A percentile compares a stretch with the other conserved stretches of the same genome.
Conservation (phyloP, 371 early-diverging fungal species). For the Batkoa obscura region DNA sequence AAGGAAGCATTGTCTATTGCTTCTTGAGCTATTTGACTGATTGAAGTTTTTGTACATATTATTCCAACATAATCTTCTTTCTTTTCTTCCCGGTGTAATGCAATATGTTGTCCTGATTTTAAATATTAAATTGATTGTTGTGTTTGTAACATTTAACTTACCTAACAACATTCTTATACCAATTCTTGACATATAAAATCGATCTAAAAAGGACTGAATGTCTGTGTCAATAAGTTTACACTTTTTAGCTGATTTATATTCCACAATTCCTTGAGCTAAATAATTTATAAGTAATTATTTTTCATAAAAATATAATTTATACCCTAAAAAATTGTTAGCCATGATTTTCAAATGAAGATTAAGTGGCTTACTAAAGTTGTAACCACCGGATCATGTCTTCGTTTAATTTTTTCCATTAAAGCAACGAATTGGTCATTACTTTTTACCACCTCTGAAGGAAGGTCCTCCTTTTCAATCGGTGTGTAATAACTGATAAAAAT, state of each 20-base stretch:
- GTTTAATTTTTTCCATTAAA: constrained; percentile 74
- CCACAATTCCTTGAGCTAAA: constrained; percentile 76
- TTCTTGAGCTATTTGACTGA: constrained; percentile 57
- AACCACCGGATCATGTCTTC: constrained; percentile 84
- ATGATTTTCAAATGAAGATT: background rate
- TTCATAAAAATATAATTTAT: background rate
- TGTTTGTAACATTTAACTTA: constrained; percentile 10
- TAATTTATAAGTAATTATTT: background rate
- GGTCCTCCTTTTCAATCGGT: constrained; percentile 28
- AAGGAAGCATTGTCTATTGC: constrained; percentile 82
- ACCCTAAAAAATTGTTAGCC: background rate
- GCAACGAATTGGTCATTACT: constrained; percentile 70
- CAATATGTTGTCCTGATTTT: constrained; percentile 46
- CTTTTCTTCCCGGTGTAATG: constrained; percentile 36
- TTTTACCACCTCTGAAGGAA: constrained; percentile 45
- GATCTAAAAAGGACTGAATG: constrained; percentile 80
- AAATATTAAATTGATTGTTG: constrained; percentile 1
- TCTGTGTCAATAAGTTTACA: constrained; percentile 47
- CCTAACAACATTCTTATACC: constrained; percentile 95
- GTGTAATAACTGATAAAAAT: constrained; percentile 29
- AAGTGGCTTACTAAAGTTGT: constrained; percentile 45
- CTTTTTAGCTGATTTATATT: constrained; percentile 59
- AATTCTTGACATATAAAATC: constrained; percentile 93
- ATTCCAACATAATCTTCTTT: constrained; percentile 77
- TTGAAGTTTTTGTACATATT: constrained; percentile 76